Conservation (phyloP, 345 rosid genomes). For the Capsella bursapastoris region DNA sequence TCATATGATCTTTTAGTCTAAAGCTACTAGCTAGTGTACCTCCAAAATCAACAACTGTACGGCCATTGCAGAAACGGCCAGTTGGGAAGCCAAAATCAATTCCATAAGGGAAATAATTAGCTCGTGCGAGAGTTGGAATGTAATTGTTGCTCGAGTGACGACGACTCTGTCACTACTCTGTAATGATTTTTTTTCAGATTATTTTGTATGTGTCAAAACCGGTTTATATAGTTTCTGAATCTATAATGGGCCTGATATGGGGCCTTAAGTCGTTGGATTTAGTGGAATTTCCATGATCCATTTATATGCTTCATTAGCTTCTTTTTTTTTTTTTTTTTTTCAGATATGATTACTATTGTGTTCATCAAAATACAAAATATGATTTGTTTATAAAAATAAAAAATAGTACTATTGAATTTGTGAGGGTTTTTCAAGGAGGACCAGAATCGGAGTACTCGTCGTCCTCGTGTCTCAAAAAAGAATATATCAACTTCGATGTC, state of each 20-base stretch:
- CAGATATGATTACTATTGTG: background rate
- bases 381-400: background rate
- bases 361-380: background rate
- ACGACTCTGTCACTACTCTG: conserved; percentile 3
- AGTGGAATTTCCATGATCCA: background rate
- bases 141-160: conserved; percentile 45
- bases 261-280: background rate
- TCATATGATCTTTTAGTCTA: conserved; percentile 5
- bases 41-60: conserved; percentile 45
- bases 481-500: conserved; percentile 36
- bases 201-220: background rate
- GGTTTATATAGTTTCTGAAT: conserved; percentile 2
- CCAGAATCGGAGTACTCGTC: conserved; percentile 34
- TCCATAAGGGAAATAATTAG: conserved; percentile 51
- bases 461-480: conserved; percentile 34
- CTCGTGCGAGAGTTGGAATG: conserved; percentile 43
- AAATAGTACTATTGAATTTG: background rate
- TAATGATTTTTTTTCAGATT: background rate
- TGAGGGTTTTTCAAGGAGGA: conserved; percentile 11
- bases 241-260: background rate
- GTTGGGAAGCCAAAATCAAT: conserved; percentile 52
- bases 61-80: conserved; percentile 51
- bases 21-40: conserved; percentile 18
- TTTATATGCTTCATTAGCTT: background rate
- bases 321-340: no score